Conservation (phyloP, 2,329 filamentous ascomycete genomes). For the Sclerotiophoma versabilis region DNA sequence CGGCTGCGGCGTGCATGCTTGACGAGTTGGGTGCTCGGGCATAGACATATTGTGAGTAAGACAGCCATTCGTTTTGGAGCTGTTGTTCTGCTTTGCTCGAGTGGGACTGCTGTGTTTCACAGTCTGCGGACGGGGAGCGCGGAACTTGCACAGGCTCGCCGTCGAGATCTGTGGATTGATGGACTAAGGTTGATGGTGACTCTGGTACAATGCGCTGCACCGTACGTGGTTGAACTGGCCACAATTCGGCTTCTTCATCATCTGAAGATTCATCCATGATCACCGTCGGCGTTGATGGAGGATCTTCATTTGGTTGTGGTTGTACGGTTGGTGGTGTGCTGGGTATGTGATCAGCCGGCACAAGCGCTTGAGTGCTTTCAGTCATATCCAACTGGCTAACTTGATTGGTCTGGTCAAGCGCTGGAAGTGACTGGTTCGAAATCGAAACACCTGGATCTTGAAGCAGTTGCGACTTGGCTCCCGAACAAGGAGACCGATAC, state of each 20-base stretch:
- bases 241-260: constrained; percentile 19
- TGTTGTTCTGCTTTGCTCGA: constrained; percentile 45
- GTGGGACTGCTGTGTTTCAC: constrained; percentile 36
- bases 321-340: constrained; percentile 22
- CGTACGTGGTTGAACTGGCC: constrained; percentile 14
- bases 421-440: neutral
- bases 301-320: constrained; percentile 23
- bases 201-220: neutral
- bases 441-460: neutral
- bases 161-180: constrained; percentile 28
- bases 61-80: constrained; percentile 40
- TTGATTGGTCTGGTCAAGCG: neutral
- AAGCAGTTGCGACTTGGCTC: constrained; percentile 14
- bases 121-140: constrained; percentile 28
- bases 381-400: constrained; percentile 6
- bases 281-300: constrained; percentile 35
- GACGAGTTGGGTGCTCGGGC: constrained; percentile 25
- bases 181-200: constrained; percentile 8
- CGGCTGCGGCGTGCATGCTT: constrained; percentile 38
- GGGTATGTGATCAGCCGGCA: constrained; percentile 8
- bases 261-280: constrained; percentile 33
- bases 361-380: neutral
- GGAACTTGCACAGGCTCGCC: constrained; percentile 31
- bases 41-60: constrained; percentile 43
- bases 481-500: constrained; percentile 2